A percentile compares a stretch with the other conserved stretches of the same genome.
Conservation (phyloP, 305 asterid genomes). For the Caryopteris hybrid region DNA sequence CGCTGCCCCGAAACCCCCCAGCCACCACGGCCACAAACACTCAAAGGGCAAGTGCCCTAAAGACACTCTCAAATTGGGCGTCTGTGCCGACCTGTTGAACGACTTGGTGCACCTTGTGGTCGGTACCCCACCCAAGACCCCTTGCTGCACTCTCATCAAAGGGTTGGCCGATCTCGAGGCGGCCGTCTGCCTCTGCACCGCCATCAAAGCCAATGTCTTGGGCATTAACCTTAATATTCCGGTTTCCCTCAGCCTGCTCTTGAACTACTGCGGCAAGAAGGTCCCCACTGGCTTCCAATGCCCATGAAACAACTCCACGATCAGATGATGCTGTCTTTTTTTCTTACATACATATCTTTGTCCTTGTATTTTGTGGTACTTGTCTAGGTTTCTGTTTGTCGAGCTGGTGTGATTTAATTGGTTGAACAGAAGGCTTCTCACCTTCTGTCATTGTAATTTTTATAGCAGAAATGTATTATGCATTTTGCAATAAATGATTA, state of each 20-base stretch:
- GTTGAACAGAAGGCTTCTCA: neutral
- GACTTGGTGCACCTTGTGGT: constrained; percentile 35
- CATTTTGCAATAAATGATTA: constrained; percentile 2
- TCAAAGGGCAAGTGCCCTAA: constrained; percentile 39
- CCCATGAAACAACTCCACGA: neutral
- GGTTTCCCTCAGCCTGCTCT: constrained; percentile 36
- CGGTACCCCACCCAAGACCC: constrained; percentile 44
- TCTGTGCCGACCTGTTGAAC: constrained; percentile 40
- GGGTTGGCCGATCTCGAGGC: constrained; percentile 55
- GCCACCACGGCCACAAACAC: neutral
- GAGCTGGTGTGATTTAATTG: neutral
- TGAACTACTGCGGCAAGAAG: constrained; percentile 46
- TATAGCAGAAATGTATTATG: neutral
- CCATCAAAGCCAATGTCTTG: constrained; percentile 41
- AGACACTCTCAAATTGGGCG: constrained; percentile 49
- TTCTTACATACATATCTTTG: no score
- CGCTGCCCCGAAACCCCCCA: neutral
- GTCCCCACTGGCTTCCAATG: constrained; percentile 39
- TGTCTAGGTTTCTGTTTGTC: no score
- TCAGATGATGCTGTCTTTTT: no score
- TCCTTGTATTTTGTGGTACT: no score
- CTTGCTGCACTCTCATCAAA: constrained; percentile 47
- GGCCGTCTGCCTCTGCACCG: constrained; percentile 56
- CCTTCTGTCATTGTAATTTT: neutral
- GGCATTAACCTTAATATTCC: constrained; percentile 41